Conservation (phyloP, 1,284 basidiomycete genomes). For the Trametes pubescens region DNA sequence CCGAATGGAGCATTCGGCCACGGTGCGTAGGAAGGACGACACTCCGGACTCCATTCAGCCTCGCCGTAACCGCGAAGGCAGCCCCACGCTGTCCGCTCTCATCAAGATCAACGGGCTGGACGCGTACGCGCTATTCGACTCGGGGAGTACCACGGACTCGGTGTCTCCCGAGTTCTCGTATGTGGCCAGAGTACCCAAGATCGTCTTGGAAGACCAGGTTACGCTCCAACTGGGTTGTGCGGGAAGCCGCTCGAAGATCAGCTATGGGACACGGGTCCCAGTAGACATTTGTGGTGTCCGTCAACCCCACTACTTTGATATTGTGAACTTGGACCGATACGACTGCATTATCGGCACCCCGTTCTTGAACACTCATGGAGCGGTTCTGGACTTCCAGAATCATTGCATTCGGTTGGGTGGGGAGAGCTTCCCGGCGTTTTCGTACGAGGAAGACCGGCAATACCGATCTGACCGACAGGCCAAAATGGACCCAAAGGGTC, state of each 20-base stretch:
- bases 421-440: slow-evolving; percentile 1
- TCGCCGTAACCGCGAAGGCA: not conserved
- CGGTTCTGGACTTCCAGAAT: slow-evolving; percentile 38
- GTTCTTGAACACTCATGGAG: slow-evolving; percentile 37
- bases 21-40: not conserved
- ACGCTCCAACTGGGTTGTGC: slow-evolving; percentile 37
- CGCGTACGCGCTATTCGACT: slow-evolving; percentile 36
- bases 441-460: not conserved
- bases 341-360: slow-evolving; percentile 42
- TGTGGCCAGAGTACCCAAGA: slow-evolving; percentile 9
- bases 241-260: slow-evolving; percentile 38
- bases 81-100: slow-evolving; percentile 1
- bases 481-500: not conserved
- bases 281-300: slow-evolving; percentile 5
- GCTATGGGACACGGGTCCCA: slow-evolving; percentile 24
- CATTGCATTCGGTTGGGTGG: slow-evolving; percentile 16
- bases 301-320: slow-evolving; percentile 35
- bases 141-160: slow-evolving; percentile 36
- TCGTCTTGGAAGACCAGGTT: slow-evolving; percentile 35
- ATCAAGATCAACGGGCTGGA: slow-evolving; percentile 30
- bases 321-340: slow-evolving; percentile 43
- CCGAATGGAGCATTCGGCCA: not conserved
- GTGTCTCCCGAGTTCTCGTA: slow-evolving; percentile 35
- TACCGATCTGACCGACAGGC: not conserved
- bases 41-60: not conserved